Conservation (phyloP, 208 protist genomes). For the Leptomonas seymouri region DNA sequence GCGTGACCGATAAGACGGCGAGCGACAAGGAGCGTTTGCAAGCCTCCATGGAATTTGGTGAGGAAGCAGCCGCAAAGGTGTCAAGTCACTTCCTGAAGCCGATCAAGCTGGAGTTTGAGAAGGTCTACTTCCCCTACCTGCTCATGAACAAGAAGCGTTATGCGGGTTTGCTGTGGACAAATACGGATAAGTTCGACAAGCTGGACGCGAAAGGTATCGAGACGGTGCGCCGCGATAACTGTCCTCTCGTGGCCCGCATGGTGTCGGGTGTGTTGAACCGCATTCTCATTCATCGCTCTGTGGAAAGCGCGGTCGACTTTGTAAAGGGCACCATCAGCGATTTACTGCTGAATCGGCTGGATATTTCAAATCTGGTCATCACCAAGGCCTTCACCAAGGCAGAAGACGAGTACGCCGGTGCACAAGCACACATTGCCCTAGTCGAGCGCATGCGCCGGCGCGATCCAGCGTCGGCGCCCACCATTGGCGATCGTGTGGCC, state of each 20-base stretch:
- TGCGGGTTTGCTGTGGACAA: slow-evolving; percentile 99
- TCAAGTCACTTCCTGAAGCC: slow-evolving; percentile 91
- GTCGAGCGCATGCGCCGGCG: slow-evolving; percentile 88
- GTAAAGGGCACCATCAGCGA: slow-evolving; percentile 90
- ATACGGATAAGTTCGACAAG: slow-evolving; percentile 97
- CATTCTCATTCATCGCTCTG: slow-evolving; percentile 84
- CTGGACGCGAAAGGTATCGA: slow-evolving; percentile 99
- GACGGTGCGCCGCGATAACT: slow-evolving; percentile 99
- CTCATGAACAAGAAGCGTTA: slow-evolving; percentile 99
- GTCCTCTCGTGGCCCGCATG: slow-evolving; percentile 89
- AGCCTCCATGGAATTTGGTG: slow-evolving; percentile 80
- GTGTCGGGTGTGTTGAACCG: slow-evolving; percentile 87
- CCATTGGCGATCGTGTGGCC: slow-evolving; percentile 83
- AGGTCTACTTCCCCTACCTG: slow-evolving; percentile 99
- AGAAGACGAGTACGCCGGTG: slow-evolving; percentile 94
- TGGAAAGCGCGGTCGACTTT: slow-evolving; percentile 91
- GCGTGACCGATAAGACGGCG: slow-evolving; percentile 61
- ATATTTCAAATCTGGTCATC: slow-evolving; percentile 88
- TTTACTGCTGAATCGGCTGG: slow-evolving; percentile 81
- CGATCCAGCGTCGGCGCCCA: slow-evolving; percentile 83
- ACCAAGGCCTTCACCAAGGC: slow-evolving; percentile 93
- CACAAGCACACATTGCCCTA: slow-evolving; percentile 83
- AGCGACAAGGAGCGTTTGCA: slow-evolving; percentile 68
- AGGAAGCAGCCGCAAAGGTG: slow-evolving; percentile 93
- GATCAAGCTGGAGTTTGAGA: slow-evolving; percentile 99